Evolutionary conservation across 768 basidiomycete species (phyloP), one percentile per base, ranked within the genome.

Genomic region (Phanerochaete carnosa): DNA sequence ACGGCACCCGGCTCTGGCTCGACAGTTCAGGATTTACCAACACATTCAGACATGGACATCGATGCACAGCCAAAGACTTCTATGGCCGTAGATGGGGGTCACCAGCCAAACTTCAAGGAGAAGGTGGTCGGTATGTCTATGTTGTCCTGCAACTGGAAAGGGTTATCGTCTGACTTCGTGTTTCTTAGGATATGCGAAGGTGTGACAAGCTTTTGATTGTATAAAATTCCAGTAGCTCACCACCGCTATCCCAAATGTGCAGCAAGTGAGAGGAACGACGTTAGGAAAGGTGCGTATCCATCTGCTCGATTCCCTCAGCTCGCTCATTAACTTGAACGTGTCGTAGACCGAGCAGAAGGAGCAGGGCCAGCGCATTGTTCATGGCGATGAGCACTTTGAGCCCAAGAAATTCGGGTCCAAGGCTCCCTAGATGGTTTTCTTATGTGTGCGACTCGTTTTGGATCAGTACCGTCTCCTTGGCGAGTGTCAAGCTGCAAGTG

Each of bases 321-420:
- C 47, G 45, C 45, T 7, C 23, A 19, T 5, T 6, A 8, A 13
- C 23, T 54, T 32, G 33, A 37, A 16, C 11, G 53, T 23, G 11
- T 45, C n/a, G 15, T 32, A 64, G 62, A 11, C 59, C 13, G 62
- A 60, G 35, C 57, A 59, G 5, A 60, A 60, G 47, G 54, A 64
- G 49, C 59, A 64, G 37, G 62, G 62, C 22, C 47, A 60, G 55
- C 45, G 59, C 22, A 64, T 64, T 28, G 30, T 64, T 1, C 32
- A 57, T 33, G 62, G 59, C 22, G 37, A 64, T 12, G 62, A 60
- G 32, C 28, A 39, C 5, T 64, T 60, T 28, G 62, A 64, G 49
- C 52, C 62, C 8, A 64, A 64, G 59, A 64, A 64, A 25, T 55
- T 64, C 37, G 62, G 62, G 23, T 54, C 58, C 33, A 59, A 58